A percentile compares a stretch with the other conserved stretches of the same genome.
phyloP scores from a whole-genome alignment of 768 basidiomycete genomes.

The Russula sp. region DNA sequence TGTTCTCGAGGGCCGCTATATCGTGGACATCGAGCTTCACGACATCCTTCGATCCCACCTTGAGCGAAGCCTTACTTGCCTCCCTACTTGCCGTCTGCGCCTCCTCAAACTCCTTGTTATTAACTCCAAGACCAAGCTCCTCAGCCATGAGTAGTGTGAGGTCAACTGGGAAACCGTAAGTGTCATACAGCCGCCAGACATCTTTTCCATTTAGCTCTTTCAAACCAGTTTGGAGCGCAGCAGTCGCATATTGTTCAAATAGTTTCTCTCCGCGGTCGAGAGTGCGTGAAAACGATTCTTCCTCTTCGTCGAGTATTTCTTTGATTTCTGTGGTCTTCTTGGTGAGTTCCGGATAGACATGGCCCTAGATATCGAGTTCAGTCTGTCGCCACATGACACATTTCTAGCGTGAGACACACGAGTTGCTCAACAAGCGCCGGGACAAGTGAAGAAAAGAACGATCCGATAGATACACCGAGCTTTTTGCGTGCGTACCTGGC shows the following conservation, averaged over 20 bases:
- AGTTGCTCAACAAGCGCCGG: constrained; percentile 88
- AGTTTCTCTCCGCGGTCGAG: constrained; percentile 95
- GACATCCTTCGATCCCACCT: constrained; percentile 61
- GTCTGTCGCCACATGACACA: background rate
- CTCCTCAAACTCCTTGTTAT: constrained; percentile 83
- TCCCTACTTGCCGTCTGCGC: constrained; percentile 88
- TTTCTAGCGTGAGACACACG: constrained; percentile 45
- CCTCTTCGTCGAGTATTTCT: constrained; percentile 96
- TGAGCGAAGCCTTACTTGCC: constrained; percentile 81
- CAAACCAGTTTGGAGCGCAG: constrained; percentile 58
- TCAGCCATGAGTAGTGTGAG: constrained; percentile 96
- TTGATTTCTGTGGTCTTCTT: constrained; percentile 80
- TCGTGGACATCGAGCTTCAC: constrained; percentile 97
- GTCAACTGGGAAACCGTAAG: constrained; percentile 97
- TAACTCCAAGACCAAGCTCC: constrained; percentile 79
- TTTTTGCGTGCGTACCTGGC: constrained; percentile 96
- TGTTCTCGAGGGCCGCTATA: constrained; percentile 79
- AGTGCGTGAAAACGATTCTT: constrained; percentile 96
- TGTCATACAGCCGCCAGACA: constrained; percentile 97
- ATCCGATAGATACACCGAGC: constrained; percentile 85
- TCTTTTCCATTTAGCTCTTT: constrained; percentile 83
- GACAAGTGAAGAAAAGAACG: constrained; percentile 90
- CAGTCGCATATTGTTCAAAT: constrained; percentile 81
- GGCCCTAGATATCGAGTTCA: constrained; percentile 50
- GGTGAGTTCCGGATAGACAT: constrained; percentile 89